Conservation (phyloP, 2,329 filamentous ascomycete genomes). For the Ustilaginoidea virens region DNA sequence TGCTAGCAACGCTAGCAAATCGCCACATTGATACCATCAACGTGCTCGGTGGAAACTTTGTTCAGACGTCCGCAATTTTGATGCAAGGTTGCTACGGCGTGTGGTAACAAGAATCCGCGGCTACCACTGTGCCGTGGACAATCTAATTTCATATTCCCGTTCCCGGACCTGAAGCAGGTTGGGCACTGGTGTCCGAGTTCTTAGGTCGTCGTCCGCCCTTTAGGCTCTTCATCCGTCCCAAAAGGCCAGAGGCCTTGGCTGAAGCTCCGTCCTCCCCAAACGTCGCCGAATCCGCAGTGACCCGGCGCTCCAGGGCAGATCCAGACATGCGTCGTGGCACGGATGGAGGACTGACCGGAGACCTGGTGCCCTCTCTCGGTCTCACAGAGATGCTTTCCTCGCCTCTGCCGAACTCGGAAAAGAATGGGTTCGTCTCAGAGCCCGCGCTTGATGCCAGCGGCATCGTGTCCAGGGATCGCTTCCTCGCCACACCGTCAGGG, state of each 20-base stretch:
- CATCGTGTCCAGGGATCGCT: conserved; percentile 23
- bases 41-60: too few relatives aligned
- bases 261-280: conserved; percentile 24
- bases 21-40: too few relatives aligned
- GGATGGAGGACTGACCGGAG: conserved; percentile 44
- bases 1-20: too few relatives aligned
- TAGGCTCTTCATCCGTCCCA: conserved; percentile 69
- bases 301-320: conserved; percentile 43
- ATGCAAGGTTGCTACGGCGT: too few relatives aligned
- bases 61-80: too few relatives aligned
- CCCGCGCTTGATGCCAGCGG: conserved; percentile 17
- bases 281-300: conserved; percentile 40
- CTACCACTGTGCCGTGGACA: too few relatives aligned
- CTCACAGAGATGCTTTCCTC: conserved; percentile 35
- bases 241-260: conserved; percentile 43
- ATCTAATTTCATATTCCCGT: conserved; percentile 21
- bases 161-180: conserved; percentile 14
- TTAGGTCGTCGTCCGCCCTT: conserved; percentile 45
- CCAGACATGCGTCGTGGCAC: conserved; percentile 21
- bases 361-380: conserved; percentile 20
- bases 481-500: conserved; percentile 32
- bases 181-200: conserved; percentile 12
- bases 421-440: conserved; percentile 56
- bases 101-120: too few relatives aligned
- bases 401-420: conserved; percentile 55